Evolutionary conservation across 495 filamentous ascomycete species (phyloP), one percentile per base, ranked within the genome.

Genomic region (Penicillium goetzii): DNA sequence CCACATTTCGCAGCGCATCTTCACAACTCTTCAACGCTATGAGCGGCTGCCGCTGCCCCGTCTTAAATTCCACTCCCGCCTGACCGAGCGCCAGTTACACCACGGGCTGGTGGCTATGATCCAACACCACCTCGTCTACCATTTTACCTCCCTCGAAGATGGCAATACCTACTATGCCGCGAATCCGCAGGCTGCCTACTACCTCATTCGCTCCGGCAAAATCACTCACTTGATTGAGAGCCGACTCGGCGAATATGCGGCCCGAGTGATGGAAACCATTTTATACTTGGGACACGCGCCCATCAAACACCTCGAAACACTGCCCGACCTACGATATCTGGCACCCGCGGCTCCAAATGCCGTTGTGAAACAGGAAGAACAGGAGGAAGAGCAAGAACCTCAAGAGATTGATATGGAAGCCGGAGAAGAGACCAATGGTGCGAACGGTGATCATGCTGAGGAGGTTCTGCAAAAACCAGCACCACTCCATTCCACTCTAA

Each of bases 61-160:
- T 34, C 78, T 99, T 32, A 80, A 76, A 57, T 86, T 85, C 41
- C 82, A 91, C 66, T 89, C 90, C 14, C 81, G 82, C 30, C 84
- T 98, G 38, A 83, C 84, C 41, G 78, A 83, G 10, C 83, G 84
- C 36, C 88, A 93, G 65, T 74, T 96, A 36, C 90, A 85, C 57
- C 84, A 92, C 77, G 92, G 89, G 17, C 83, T 98, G 41, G 86
- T 84, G 36, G 88, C 93, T 28, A 90, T 99, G 68, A 82, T 94
- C 49, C 95, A 98, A 72, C 88, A 96, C 67, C 91, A 93, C 63
- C 84, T 99, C 19, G 83, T 96, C 12, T 89, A 88, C 70, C 88
- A 93, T 74, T 85, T 88, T 65, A 84, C 85, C 59, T 86, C 91
- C 41, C 67, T 79, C 41, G 84, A 88, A 57, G 82, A 86, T 58